Conservation (phyloP, 352 stramenopile genomes). For the Globisporangium iwayamae region DNA sequence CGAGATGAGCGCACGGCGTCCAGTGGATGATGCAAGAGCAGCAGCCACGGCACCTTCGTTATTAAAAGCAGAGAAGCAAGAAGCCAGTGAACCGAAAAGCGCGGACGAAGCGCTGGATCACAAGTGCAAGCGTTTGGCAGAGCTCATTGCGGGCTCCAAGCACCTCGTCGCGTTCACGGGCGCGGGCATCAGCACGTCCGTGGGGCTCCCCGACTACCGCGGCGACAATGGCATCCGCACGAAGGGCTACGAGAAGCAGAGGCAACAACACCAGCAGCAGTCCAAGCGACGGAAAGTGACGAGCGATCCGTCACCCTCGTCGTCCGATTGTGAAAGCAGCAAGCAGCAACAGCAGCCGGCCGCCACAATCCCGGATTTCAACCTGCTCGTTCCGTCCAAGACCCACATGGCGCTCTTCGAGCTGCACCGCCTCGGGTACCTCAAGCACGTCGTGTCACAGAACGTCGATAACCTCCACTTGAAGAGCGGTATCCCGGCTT, state of each 20-base stretch:
- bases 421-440: constrained; percentile 60
- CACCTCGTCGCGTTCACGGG: constrained; percentile 82
- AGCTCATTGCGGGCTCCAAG: constrained; percentile 52
- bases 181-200: constrained; percentile 75
- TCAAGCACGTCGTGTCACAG: constrained; percentile 81
- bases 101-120: constrained; percentile 31
- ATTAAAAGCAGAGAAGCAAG: constrained; percentile 1
- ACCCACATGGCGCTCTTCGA: constrained; percentile 83
- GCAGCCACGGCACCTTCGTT: too few species aligned
- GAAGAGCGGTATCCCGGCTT: constrained; percentile 67
- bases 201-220: constrained; percentile 78
- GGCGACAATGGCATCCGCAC: constrained; percentile 79
- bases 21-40: not conserved
- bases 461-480: constrained; percentile 85
- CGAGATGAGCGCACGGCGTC: not conserved
- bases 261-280: not conserved
- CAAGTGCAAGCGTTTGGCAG: constrained; percentile 58
- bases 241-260: constrained; percentile 42
- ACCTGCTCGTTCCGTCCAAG: constrained; percentile 61
- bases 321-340: constrained; percentile 14
- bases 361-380: constrained; percentile 50
- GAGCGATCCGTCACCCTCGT: not conserved
- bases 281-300: constrained; percentile 6
- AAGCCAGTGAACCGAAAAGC: not conserved
- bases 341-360: not conserved